Percentiles rank a stretch among this genome's conserved stretches.
Conservation (phyloP, 768 basidiomycete genomes). For the Suillus cothurnatus region DNA sequence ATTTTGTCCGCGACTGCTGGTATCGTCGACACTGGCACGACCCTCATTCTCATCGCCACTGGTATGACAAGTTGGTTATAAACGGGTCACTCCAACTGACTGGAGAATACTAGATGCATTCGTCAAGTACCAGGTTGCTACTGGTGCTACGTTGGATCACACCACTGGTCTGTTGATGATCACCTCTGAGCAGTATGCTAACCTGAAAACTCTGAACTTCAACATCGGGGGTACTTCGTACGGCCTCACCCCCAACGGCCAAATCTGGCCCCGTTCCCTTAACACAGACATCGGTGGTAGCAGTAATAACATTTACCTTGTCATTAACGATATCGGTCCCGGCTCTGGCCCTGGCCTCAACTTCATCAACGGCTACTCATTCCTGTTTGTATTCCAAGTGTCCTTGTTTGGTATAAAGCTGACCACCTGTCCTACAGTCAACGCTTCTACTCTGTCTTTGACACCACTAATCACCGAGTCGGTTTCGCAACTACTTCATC, state of each 20-base stretch:
- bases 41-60: conserved; percentile 26
- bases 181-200: conserved; percentile 25
- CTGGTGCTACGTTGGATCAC: conserved; percentile 29
- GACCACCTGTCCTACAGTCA: conserved; percentile 17
- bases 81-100: background rate
- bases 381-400: conserved; percentile 16
- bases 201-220: conserved; percentile 30
- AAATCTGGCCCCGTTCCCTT: conserved; percentile 38
- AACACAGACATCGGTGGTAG: conserved; percentile 33
- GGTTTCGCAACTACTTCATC: conserved; percentile 41
- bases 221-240: conserved; percentile 23
- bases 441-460: conserved; percentile 43
- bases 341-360: conserved; percentile 20
- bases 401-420: background rate
- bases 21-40: conserved; percentile 37
- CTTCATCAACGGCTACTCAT: conserved; percentile 27
- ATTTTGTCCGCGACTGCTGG: conserved; percentile 30
- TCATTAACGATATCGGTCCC: conserved; percentile 26
- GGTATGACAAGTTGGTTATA: conserved; percentile 13
- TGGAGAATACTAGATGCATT: conserved; percentile 24
- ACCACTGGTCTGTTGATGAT: conserved; percentile 34
- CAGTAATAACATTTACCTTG: conserved; percentile 28
- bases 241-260: conserved; percentile 27
- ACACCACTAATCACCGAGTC: conserved; percentile 36
- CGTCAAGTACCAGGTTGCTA: conserved; percentile 21